Evolutionary conservation across 192 early-diverging fungal genomes (phyloP).

Genomic region (Backusella tarrabulga): DNA sequence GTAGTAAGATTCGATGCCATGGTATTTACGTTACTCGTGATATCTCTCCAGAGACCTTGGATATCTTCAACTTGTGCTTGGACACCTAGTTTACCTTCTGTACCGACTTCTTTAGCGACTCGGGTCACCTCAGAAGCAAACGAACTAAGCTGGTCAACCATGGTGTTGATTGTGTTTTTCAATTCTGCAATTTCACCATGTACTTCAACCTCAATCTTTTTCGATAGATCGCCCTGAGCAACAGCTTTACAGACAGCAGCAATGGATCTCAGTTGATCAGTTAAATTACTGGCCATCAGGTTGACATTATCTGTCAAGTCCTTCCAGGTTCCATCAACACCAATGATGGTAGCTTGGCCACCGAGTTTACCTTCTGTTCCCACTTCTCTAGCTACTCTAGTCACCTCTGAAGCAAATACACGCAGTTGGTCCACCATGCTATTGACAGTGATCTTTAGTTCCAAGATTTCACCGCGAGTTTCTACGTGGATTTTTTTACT

Average conservation of each 20-base stretch:
- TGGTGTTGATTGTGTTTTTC: slow-evolving; percentile 67
- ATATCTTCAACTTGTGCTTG: slow-evolving; percentile 54
- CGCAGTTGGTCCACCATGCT: slow-evolving; percentile 67
- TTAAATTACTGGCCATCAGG: slow-evolving; percentile 65
- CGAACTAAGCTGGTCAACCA: slow-evolving; percentile 64
- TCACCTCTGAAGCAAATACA: slow-evolving; percentile 62
- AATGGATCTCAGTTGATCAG: slow-evolving; percentile 68
- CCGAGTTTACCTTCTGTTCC: slow-evolving; percentile 59
- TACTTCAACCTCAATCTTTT: slow-evolving; percentile 60
- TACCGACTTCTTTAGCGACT: slow-evolving; percentile 52
- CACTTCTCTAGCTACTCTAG: slow-evolving; percentile 63
- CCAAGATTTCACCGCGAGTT: slow-evolving; percentile 48
- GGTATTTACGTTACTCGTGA: slow-evolving; percentile 67
- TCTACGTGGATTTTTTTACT: slow-evolving; percentile 41
- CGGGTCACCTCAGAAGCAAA: slow-evolving; percentile 64
- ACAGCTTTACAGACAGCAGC: slow-evolving; percentile 64
- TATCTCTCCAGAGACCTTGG: slow-evolving; percentile 62
- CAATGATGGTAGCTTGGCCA: slow-evolving; percentile 57
- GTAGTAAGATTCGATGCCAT: slow-evolving; percentile 77
- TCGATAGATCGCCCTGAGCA: slow-evolving; percentile 62
- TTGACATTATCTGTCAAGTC: slow-evolving; percentile 69
- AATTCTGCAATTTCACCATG: slow-evolving; percentile 70
- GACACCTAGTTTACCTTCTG: slow-evolving; percentile 53
- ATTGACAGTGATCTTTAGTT: slow-evolving; percentile 57
- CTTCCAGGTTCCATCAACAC: slow-evolving; percentile 69